phyloP scores from a whole-genome alignment of 2,329 filamentous ascomycete species.

The Fusarium subtropicale region DNA sequence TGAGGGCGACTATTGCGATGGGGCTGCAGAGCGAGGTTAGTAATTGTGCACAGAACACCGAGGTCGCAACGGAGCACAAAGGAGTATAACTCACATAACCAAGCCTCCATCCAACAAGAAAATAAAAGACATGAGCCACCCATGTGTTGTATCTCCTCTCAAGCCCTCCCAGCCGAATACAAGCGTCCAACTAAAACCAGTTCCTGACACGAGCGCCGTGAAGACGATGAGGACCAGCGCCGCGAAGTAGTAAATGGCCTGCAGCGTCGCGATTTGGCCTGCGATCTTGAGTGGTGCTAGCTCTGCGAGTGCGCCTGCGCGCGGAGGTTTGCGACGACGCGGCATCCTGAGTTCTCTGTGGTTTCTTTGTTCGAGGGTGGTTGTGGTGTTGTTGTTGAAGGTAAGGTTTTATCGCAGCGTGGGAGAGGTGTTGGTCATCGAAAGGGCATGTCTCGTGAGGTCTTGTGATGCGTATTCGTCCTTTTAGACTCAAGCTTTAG shows the following conservation, averaged over 20 bases:
- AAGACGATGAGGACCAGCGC: slow-evolving; percentile 67
- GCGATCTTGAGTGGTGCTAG: slow-evolving; percentile 71
- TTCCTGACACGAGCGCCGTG: slow-evolving; percentile 68
- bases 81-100: slow-evolving; percentile 57
- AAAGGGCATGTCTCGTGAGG: slow-evolving; percentile 39
- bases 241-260: slow-evolving; percentile 66
- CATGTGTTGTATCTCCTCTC: slow-evolving; percentile 70
- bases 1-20: slow-evolving; percentile 83
- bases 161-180: slow-evolving; percentile 69
- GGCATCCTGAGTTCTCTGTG: slow-evolving; percentile 55
- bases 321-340: slow-evolving; percentile 67
- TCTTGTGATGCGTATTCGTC: slow-evolving; percentile 23
- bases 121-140: slow-evolving; percentile 69
- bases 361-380: neutral
- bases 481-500: slow-evolving; percentile 8
- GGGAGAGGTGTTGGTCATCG: slow-evolving; percentile 25
- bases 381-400: neutral
- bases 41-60: neutral
- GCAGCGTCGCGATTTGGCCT: slow-evolving; percentile 67
- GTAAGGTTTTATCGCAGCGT: slow-evolving; percentile 7
- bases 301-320: slow-evolving; percentile 69
- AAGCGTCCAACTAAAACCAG: slow-evolving; percentile 64
- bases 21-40: slow-evolving; percentile 65
- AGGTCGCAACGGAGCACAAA: neutral
- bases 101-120: slow-evolving; percentile 68